Percentiles rank a stretch among this genome's conserved stretches.
Evolutionary conservation across 306 rosid species (phyloP).

Genomic region (Rubus idaeus): DNA sequence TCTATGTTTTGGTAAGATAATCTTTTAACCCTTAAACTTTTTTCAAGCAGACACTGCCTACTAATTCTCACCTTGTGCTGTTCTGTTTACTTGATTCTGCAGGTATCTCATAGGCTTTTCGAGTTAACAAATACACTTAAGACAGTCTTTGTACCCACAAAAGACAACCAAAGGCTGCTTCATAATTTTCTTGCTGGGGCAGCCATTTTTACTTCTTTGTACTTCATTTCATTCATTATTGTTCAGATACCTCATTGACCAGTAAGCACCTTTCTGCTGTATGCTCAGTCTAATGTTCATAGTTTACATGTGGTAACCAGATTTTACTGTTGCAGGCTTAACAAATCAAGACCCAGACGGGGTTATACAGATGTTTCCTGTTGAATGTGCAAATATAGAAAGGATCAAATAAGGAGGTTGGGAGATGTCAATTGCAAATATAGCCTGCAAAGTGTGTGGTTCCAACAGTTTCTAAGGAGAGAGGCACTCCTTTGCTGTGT

Average conservation of each 20-base stretch:
- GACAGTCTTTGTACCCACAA: constrained; percentile 74
- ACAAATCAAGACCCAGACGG: constrained; percentile 32
- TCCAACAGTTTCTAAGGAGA: constrained; percentile 31
- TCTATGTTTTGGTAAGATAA: constrained; percentile 69
- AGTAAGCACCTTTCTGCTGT: constrained; percentile 43
- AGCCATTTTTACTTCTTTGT: constrained; percentile 54
- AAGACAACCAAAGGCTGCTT: constrained; percentile 78
- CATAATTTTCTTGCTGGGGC: constrained; percentile 74
- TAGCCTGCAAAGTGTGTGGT: constrained; percentile 32
- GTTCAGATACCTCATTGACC: constrained; percentile 58
- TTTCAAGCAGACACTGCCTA: constrained; percentile 20
- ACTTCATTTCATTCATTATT: constrained; percentile 60
- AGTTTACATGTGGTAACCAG: background rate
- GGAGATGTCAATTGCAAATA: constrained; percentile 33
- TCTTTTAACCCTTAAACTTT: constrained; percentile 21
- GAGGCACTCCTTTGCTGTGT: constrained; percentile 27
- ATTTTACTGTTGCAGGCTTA: constrained; percentile 42
- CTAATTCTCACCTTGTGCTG: constrained; percentile 15
- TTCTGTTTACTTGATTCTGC: constrained; percentile 39
- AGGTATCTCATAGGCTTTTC: constrained; percentile 88
- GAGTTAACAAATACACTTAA: constrained; percentile 89
- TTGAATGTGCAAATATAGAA: constrained; percentile 39
- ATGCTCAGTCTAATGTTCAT: background rate
- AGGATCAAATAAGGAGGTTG: constrained; percentile 41
- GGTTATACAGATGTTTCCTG: constrained; percentile 38